Evolutionary conservation across 2,329 filamentous ascomycete genomes (phyloP).

Genomic region (Fusarium xylarioides): DNA sequence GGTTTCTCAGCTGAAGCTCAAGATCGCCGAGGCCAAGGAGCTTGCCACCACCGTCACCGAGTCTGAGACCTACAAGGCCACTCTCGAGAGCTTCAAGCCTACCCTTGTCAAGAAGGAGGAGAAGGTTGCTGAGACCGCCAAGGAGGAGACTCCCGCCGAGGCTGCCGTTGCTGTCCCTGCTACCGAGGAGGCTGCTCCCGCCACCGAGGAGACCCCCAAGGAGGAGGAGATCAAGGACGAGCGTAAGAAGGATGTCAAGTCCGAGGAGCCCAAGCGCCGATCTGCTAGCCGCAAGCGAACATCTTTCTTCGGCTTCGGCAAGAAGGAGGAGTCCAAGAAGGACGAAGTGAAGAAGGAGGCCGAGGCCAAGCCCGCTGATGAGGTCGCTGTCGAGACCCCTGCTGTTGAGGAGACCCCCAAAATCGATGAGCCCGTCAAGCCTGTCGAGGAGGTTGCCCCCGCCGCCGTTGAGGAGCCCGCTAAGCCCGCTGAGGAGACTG

Average conservation of each 20-base stretch:
- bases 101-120: slow-evolving; percentile 55
- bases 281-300: slow-evolving; percentile 72
- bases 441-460: slow-evolving; percentile 48
- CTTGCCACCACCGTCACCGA: slow-evolving; percentile 76
- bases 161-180: slow-evolving; percentile 43
- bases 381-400: slow-evolving; percentile 44
- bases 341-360: slow-evolving; percentile 59
- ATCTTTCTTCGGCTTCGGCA: slow-evolving; percentile 70
- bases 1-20: slow-evolving; percentile 83
- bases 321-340: slow-evolving; percentile 60
- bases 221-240: slow-evolving; percentile 50
- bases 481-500: slow-evolving; percentile 49
- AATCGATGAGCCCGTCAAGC: slow-evolving; percentile 64
- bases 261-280: slow-evolving; percentile 69
- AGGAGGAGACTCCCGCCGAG: slow-evolving; percentile 45
- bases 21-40: slow-evolving; percentile 86
- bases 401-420: slow-evolving; percentile 52
- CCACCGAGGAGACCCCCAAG: slow-evolving; percentile 48
- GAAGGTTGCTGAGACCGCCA: slow-evolving; percentile 48
- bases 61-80: slow-evolving; percentile 88
- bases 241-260: slow-evolving; percentile 57
- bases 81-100: slow-evolving; percentile 75
- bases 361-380: slow-evolving; percentile 51
- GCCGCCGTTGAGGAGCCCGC: slow-evolving; percentile 50
- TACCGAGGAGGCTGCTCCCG: slow-evolving; percentile 34